phyloP scores from a whole-genome alignment of 129 eudicot species.

The Pseudognaphalium luteoalbum region DNA sequence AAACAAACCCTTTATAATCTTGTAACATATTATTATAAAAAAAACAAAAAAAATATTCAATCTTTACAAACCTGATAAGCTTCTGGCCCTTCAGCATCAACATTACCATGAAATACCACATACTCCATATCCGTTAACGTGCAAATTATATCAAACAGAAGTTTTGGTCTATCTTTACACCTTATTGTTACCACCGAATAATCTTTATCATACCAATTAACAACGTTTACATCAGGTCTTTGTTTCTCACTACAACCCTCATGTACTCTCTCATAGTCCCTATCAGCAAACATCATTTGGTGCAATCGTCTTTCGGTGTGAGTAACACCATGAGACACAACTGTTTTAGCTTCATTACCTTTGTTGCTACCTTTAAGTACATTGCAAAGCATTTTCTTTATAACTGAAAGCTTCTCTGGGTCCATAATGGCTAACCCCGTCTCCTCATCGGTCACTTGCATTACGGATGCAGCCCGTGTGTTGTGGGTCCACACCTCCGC shows the following conservation, averaged over 20 bases:
- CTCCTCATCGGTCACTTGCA: constrained; percentile 81
- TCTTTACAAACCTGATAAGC: constrained; percentile 71
- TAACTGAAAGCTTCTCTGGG: constrained; percentile 61
- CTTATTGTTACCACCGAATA: constrained; percentile 86
- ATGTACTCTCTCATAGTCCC: constrained; percentile 66
- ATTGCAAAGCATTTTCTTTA: constrained; percentile 75
- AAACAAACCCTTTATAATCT: not conserved
- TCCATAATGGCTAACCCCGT: constrained; percentile 63
- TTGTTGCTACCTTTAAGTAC: constrained; percentile 80
- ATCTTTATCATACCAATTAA: constrained; percentile 86
- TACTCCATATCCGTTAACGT: constrained; percentile 96
- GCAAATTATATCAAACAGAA: constrained; percentile 81
- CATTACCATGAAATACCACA: constrained; percentile 97
- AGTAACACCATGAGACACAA: constrained; percentile 57
- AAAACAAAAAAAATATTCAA: constrained; percentile 7
- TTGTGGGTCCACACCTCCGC: constrained; percentile 99
- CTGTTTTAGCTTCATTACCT: constrained; percentile 75
- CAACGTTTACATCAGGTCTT: constrained; percentile 78
- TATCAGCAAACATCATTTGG: constrained; percentile 93
- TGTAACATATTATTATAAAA: not conserved
- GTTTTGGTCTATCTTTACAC: constrained; percentile 96
- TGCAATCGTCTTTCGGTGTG: constrained; percentile 92
- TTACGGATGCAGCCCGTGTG: constrained; percentile 93
- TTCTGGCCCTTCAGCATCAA: constrained; percentile 80
- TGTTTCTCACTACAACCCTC: constrained; percentile 46